Evolutionary conservation across 305 asterid genomes (phyloP), one percentile per base, ranked within the genome.

Genomic region (Petunia hybrid): DNA sequence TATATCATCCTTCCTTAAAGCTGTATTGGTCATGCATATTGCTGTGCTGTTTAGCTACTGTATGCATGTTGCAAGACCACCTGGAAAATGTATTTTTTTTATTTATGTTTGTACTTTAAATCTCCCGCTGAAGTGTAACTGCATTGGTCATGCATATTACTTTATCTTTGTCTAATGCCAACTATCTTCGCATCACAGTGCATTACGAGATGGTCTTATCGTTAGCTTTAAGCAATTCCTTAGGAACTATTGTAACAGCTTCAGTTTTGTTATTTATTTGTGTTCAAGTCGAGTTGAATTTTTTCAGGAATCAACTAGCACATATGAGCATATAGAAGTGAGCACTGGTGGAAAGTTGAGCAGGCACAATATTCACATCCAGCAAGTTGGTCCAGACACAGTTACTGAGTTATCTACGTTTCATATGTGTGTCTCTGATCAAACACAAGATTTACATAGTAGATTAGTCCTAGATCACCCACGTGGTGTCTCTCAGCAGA

Each of bases 321-420:
- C 77, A 59, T 95, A 95, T 62, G 78, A 91, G 90, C 92, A 89
- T 60, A 85, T 80, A 78, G 98, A 95, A 86, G 90, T 94, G 66
- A 92, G 98, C 92, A 92, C 94, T 3, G 99, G 98, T 69, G 99
- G 97, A 66, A 95, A 90, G 86, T 87, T 95, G 85, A 91, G 97
- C 87, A 89, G 98, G 84, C 99, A 95, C 86, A 95, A 92, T 88
- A 85, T 95, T 81, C 97, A 91, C 41, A 92, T 95, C 78, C 94
- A 94, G 85, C 98, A 96, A 85, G 87, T 87, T 55, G 99, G 98
- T 61, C 82, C 97, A 36, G 98, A 94, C 64, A 96, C 99, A 0
- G 67, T 81, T 62, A 96, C 98, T 7, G 97, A 90, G 78, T 81
- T 96, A 80, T 94, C 99, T 0, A 85, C 98, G 38, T 92, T 96